Evolutionary conservation across 2,329 filamentous ascomycete genomes (phyloP).

Genomic region (Coniochaeta hoffmannii): DNA sequence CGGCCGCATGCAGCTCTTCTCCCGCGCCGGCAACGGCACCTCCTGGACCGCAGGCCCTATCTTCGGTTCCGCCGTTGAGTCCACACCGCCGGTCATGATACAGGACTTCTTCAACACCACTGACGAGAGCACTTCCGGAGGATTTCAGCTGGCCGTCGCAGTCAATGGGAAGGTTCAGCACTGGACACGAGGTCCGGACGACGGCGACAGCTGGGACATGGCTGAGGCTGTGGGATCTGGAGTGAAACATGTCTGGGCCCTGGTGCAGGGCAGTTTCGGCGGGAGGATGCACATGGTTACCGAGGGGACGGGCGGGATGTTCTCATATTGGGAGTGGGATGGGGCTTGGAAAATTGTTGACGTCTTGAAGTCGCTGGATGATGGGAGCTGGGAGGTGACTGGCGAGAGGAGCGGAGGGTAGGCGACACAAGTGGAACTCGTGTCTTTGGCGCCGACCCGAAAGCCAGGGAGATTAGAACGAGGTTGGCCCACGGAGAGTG

Average conservation of each 20-base stretch:
- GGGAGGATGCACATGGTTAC: constrained; percentile 12
- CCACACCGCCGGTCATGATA: constrained; percentile 12
- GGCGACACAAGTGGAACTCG: not conserved
- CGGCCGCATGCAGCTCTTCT: constrained; percentile 12
- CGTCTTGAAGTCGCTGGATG: constrained; percentile 2
- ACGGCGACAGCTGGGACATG: constrained; percentile 7
- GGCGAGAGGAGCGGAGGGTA: constrained; percentile 7
- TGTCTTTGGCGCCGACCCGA: too few relatives aligned
- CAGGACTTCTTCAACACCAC: constrained; percentile 10
- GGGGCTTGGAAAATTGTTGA: constrained; percentile 8
- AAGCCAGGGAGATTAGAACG: too few relatives aligned
- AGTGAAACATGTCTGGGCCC: constrained; percentile 9
- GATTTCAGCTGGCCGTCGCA: constrained; percentile 10
- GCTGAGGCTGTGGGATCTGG: constrained; percentile 4
- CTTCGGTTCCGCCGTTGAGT: constrained; percentile 7
- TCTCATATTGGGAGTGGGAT: constrained; percentile 12
- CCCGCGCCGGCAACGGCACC: constrained; percentile 4
- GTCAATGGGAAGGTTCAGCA: constrained; percentile 12
- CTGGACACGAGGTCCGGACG: constrained; percentile 4
- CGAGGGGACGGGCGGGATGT: constrained; percentile 7
- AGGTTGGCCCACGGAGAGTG: too few relatives aligned
- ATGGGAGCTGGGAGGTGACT: not conserved
- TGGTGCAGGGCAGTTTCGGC: constrained; percentile 12
- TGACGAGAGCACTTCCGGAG: constrained; percentile 9
- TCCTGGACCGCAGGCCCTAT: constrained; percentile 9